A percentile compares a stretch with the other conserved stretches of the same genome.
phyloP scores from a whole-genome alignment of 768 basidiomycete species.

The Rhodotorula babjevae region DNA sequence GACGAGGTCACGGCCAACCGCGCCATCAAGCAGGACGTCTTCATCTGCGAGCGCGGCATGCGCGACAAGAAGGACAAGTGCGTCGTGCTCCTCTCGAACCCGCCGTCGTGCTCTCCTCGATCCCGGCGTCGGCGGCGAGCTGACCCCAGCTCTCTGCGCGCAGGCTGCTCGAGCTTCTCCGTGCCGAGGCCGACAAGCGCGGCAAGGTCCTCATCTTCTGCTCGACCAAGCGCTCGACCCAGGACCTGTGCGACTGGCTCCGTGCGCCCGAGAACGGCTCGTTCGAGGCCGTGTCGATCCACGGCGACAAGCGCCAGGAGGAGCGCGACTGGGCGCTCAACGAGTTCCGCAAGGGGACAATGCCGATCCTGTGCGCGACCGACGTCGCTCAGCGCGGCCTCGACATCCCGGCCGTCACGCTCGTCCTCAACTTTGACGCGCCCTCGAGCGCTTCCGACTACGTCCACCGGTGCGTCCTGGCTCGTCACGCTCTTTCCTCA shows the following conservation, averaged over 20 bases:
- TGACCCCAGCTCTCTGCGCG: constrained; percentile 49
- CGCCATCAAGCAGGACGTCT: constrained; percentile 78
- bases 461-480: constrained; percentile 64
- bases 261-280: constrained; percentile 60
- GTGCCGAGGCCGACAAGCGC: constrained; percentile 87
- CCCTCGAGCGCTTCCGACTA: constrained; percentile 49
- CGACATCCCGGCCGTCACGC: constrained; percentile 96
- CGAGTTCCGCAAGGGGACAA: constrained; percentile 70
- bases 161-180: constrained; percentile 79
- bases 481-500: too few species aligned
- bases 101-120: neutral
- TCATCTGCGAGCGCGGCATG: constrained; percentile 85
- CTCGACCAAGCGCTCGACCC: constrained; percentile 90
- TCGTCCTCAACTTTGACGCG: constrained; percentile 60
- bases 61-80: constrained; percentile 58
- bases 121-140: too few species aligned
- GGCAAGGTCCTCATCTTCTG: constrained; percentile 98
- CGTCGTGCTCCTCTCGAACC: neutral
- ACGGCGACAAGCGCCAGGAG: constrained; percentile 96
- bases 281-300: constrained; percentile 96
- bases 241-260: constrained; percentile 85
- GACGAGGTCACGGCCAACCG: constrained; percentile 53
- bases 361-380: constrained; percentile 70
- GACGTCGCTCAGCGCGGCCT: constrained; percentile 99
- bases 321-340: constrained; percentile 98